phyloP scores from a whole-genome alignment of 148 eudicot species.

The Amaranthus cruentus region DNA sequence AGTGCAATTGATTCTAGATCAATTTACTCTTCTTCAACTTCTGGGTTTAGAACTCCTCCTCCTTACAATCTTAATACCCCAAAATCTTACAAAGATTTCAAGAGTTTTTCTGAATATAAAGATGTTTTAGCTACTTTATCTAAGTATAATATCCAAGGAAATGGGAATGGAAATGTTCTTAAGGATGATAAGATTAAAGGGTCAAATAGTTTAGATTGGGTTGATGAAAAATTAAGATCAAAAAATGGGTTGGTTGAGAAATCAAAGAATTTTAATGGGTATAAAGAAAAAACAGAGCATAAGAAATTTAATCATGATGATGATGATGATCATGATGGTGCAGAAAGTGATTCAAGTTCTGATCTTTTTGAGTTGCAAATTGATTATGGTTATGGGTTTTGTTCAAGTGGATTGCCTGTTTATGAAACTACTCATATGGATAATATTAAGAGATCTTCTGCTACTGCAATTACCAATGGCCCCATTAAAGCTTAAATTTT shows the following conservation, averaged over 20 bases:
- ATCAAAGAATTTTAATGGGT: slow-evolving; percentile 19
- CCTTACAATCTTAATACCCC: slow-evolving; percentile 42
- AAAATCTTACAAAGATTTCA: slow-evolving; percentile 42
- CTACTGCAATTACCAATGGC: slow-evolving; percentile 41
- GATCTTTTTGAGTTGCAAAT: slow-evolving; percentile 64
- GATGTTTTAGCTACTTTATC: slow-evolving; percentile 25
- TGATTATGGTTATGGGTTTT: slow-evolving; percentile 40
- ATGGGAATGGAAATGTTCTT: slow-evolving; percentile 5
- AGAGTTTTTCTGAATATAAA: slow-evolving; percentile 39
- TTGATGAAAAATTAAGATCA: slow-evolving; percentile 37
- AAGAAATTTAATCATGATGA: slow-evolving; percentile 15
- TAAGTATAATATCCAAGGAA: slow-evolving; percentile 20
- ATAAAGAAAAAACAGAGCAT: slow-evolving; percentile 14
- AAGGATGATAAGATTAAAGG: slow-evolving; percentile 6
- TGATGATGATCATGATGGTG: slow-evolving; percentile 44
- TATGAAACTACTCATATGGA: slow-evolving; percentile 69
- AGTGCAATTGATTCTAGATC: slow-evolving; percentile 34
- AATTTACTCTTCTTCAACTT: slow-evolving; percentile 34
- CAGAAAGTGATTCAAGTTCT: slow-evolving; percentile 71
- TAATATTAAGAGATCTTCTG: slow-evolving; percentile 47
- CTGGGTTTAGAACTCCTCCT: slow-evolving; percentile 68
- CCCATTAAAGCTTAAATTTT: slow-evolving; percentile 18
- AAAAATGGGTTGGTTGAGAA: slow-evolving; percentile 22
- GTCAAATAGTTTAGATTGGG: slow-evolving; percentile 17
- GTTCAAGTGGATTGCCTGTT: slow-evolving; percentile 64